Percentiles rank a stretch among this genome's conserved stretches.
Conservation (phyloP, 306 rosid species). For the Sechiopsis laciniata region DNA sequence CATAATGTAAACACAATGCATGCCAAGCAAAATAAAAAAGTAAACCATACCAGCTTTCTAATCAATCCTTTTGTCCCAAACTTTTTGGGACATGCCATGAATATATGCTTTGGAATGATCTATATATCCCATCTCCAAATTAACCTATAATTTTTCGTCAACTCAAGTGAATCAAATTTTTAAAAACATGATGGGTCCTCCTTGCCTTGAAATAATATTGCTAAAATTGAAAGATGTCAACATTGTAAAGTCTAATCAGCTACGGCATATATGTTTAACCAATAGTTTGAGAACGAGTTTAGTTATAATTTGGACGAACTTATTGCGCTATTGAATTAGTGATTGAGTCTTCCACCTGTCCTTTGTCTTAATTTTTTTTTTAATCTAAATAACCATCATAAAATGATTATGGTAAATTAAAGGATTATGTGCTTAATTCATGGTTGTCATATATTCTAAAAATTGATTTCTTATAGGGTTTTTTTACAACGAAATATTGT, state of each 20-base stretch:
- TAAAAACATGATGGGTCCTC: neutral
- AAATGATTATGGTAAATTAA: no score
- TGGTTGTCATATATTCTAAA: no score
- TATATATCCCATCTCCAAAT: neutral
- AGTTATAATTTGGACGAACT: neutral
- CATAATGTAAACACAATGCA: conserved; percentile 1
- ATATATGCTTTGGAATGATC: neutral
- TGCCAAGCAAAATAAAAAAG: neutral
- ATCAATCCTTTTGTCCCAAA: neutral
- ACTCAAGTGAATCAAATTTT: neutral
- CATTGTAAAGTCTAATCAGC: neutral
- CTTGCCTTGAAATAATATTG: neutral
- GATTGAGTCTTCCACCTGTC: no score
- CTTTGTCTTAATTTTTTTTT: no score
- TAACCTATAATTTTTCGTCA: neutral
- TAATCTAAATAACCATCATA: no score
- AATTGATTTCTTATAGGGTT: no score
- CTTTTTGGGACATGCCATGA: conserved; percentile 11
- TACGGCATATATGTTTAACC: neutral
- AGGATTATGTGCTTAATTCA: no score
- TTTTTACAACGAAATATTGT: no score
- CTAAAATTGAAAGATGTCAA: neutral
- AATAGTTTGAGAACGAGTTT: neutral
- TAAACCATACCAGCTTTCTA: neutral
- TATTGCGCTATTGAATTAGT: no score